Evolutionary conservation across 1,284 basidiomycete genomes (phyloP).

Genomic region (Cryptococcus maquisensis): DNA sequence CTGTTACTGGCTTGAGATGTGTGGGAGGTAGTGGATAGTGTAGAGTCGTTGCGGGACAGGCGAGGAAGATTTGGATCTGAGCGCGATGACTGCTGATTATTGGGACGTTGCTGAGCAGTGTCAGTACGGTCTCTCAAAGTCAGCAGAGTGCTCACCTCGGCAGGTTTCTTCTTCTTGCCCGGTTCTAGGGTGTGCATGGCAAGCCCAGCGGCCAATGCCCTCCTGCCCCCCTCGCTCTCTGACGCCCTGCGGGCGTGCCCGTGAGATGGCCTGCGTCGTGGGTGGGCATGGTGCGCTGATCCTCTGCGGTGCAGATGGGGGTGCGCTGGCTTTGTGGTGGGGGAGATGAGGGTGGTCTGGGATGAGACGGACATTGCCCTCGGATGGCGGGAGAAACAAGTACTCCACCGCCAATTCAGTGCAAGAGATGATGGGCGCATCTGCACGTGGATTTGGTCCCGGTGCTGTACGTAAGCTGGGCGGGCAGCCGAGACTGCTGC

Average conservation of each 20-base stretch:
- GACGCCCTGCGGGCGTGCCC: slow-evolving; percentile 16
- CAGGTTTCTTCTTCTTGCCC: slow-evolving; percentile 22
- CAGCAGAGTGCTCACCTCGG: slow-evolving; percentile 21
- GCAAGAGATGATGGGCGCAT: neutral
- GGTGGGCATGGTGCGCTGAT: slow-evolving; percentile 9
- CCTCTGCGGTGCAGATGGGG: slow-evolving; percentile 2
- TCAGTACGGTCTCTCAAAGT: neutral
- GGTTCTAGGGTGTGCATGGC: slow-evolving; percentile 38
- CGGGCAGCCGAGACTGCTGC: neutral
- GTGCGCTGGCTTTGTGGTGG: slow-evolving; percentile 7
- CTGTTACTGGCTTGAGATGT: slow-evolving; percentile 6
- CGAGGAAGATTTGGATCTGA: slow-evolving; percentile 34
- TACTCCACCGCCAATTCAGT: neutral
- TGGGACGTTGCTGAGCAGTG: slow-evolving; percentile 19
- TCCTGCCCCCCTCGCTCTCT: slow-evolving; percentile 36
- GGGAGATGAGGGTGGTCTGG: slow-evolving; percentile 40
- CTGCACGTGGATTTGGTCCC: too few relatives aligned
- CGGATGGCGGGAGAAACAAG: neutral
- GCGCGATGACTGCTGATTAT: slow-evolving; percentile 17
- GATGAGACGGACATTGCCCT: slow-evolving; percentile 35
- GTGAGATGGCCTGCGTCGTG: slow-evolving; percentile 7
- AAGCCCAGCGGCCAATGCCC: slow-evolving; percentile 36
- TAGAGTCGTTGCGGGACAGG: slow-evolving; percentile 28
- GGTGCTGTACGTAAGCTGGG: too few relatives aligned
- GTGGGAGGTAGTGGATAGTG: slow-evolving; percentile 15